phyloP scores from a whole-genome alignment of 768 basidiomycete species.

The Trametes cinnabarina region DNA sequence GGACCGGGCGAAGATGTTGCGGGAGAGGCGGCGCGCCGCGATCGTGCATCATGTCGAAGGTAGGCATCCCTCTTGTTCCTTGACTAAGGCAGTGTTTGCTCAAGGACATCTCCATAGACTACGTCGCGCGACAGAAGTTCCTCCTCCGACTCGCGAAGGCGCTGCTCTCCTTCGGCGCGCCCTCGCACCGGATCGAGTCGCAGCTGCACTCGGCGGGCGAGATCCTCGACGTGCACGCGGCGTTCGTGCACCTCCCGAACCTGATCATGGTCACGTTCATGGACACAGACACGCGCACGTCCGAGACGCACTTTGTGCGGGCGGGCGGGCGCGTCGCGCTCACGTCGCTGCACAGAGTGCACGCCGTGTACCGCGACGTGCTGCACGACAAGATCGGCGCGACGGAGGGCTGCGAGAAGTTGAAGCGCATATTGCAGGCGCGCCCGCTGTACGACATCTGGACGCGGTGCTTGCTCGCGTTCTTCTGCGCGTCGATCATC shows the following conservation, averaged over 20 bases:
- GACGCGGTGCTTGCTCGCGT: constrained; percentile 70
- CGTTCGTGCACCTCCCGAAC: constrained; percentile 80
- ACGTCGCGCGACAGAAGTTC: constrained; percentile 50
- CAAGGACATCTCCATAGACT: neutral
- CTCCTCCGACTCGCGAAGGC: constrained; percentile 84
- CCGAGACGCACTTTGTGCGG: constrained; percentile 84
- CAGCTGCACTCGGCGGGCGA: constrained; percentile 79
- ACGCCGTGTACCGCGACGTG: constrained; percentile 82
- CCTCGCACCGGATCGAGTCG: constrained; percentile 89
- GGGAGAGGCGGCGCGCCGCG: constrained; percentile 17
- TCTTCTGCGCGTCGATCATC: constrained; percentile 75
- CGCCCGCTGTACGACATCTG: constrained; percentile 68
- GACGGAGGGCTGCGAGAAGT: constrained; percentile 63
- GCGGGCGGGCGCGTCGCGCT: constrained; percentile 78
- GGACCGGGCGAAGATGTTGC: constrained; percentile 11
- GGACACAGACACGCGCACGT: constrained; percentile 67
- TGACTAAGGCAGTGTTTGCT: neutral
- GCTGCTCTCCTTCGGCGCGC: constrained; percentile 90
- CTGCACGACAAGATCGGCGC: constrained; percentile 79
- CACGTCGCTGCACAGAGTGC: constrained; percentile 77
- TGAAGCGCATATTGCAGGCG: constrained; percentile 61
- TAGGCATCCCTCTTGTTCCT: neutral
- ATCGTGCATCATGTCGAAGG: constrained; percentile 26
- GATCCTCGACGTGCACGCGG: constrained; percentile 75
- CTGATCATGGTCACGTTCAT: constrained; percentile 81